Base-by-base conservation (phyloP, 257 asterid genomes). In the Ajuga chamaepitys region DNA sequence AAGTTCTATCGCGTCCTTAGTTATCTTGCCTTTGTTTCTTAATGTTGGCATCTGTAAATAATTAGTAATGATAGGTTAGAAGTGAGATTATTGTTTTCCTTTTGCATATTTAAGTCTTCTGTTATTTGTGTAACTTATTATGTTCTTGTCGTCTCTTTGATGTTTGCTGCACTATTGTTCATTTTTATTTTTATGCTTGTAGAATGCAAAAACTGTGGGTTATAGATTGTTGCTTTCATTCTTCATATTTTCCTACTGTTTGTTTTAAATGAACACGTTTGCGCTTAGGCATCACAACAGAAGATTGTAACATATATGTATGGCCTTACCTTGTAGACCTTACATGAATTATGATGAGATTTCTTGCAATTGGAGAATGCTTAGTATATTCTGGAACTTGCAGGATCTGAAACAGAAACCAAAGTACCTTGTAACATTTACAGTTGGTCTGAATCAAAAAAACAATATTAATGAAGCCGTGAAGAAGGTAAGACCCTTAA, bases 381-480 rank as follows among this genome's bases (percentile, higher is more conserved):
- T 67, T 59, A 65, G 42, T 51, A 45, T 46, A 22, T 41, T 75
- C 38, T 71, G 74, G 50, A 67, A 77, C 63, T 75, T 82, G 67
- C 89, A 94, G 99, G 99, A 94, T 86, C 75, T 94, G 78, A 94
- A 80, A 80, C 78, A 13, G 78, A 94, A 86, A 80, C 98, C 98
- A 0, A 90, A 82, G 85, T 94, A 94, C 81, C 75, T 94, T 73
- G 95, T 91, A 34, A 85, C 96, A 16, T 88, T 94, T 76, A 94
- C 99, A 34, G 99, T 94, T 70, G 99, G 99, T 63, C 75, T 77
- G 84, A 83, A 83, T 28, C 98, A 94, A 74, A 91, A 64, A 84
- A 63, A 81, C 50, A 82, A 83, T 73, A 82, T 94, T 47, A 75
- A 94, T 70, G 84, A 84, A 77, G 96, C 95, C 7, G 95, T 94